A percentile compares a stretch with the other conserved stretches of the same genome.
Conservation (phyloP, 805 yeast genomes). For the Wickerhamiella brachini region DNA sequence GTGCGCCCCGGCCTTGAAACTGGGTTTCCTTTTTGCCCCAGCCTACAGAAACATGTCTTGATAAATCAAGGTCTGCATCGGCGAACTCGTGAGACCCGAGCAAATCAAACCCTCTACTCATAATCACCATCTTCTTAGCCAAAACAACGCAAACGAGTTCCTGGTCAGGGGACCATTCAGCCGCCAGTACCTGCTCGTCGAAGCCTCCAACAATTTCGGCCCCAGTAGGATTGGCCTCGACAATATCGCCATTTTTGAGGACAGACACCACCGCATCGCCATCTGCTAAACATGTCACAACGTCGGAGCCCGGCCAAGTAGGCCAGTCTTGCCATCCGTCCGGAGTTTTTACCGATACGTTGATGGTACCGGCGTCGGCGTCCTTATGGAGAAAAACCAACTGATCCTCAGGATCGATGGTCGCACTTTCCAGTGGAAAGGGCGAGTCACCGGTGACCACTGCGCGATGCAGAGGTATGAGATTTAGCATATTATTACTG, state of each 20-base stretch:
- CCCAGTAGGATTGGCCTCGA: constrained; percentile 35
- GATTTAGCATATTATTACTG: constrained; percentile 5
- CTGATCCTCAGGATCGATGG: constrained; percentile 4
- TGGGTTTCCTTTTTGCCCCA: constrained; percentile 98
- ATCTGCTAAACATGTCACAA: constrained; percentile 34
- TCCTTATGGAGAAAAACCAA: constrained; percentile 4
- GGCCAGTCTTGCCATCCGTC: constrained; percentile 6
- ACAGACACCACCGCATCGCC: constrained; percentile 51
- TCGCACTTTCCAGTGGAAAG: constrained; percentile 1
- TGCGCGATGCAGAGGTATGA: constrained; percentile 9
- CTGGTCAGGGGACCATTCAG: constrained; percentile 85
- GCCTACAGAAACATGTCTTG: constrained; percentile 88
- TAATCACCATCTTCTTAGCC: constrained; percentile 32
- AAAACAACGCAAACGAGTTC: constrained; percentile 56
- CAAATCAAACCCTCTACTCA: constrained; percentile 70
- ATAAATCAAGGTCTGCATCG: constrained; percentile 48
- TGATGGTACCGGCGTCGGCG: background rate
- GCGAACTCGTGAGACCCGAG: constrained; percentile 48
- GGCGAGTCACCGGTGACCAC: constrained; percentile 6
- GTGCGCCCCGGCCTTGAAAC: constrained; percentile 86
- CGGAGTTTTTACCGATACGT: background rate
- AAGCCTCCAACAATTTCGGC: constrained; percentile 74
- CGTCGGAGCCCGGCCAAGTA: constrained; percentile 4
- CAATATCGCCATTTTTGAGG: constrained; percentile 62
- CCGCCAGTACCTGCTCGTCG: constrained; percentile 58